These are phyloP conservation scores for Mediolabrus comicus DNA, from an alignment of 108 stramenopile genomes.

Conservation along the genomic window DNA sequence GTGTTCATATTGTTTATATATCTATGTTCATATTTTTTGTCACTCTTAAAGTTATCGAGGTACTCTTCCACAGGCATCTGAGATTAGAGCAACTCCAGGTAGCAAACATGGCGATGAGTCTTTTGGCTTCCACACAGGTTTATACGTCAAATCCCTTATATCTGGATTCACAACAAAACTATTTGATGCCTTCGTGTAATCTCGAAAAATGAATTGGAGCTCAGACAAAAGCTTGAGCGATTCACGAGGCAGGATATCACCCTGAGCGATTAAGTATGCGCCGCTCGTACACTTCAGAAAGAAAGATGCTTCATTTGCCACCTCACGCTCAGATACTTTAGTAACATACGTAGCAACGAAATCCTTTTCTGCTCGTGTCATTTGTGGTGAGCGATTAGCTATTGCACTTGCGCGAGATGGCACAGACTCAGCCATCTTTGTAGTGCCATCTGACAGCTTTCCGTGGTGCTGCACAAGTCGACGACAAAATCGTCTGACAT, in stretches of 20 bases:
- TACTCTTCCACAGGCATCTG: slow-evolving; percentile 73
- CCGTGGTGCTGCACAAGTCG: slow-evolving; percentile 65
- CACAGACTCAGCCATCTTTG: slow-evolving; percentile 39
- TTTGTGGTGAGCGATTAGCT: slow-evolving; percentile 34
- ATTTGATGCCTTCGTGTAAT: slow-evolving; percentile 12
- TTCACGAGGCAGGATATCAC: slow-evolving; percentile 68
- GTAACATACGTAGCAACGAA: slow-evolving; percentile 23
- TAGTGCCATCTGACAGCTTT: slow-evolving; percentile 47
- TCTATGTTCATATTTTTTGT: no score
- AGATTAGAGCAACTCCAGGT: slow-evolving; percentile 61
- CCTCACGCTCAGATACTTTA: slow-evolving; percentile 43
- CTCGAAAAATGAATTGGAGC: slow-evolving; percentile 52
- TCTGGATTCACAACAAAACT: slow-evolving; percentile 19
- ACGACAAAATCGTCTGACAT: slow-evolving; percentile 64
- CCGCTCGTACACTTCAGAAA: slow-evolving; percentile 44
- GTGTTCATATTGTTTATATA: no score
- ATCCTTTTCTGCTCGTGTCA: slow-evolving; percentile 42
- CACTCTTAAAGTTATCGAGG: slow-evolving; percentile 38
- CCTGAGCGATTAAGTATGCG: slow-evolving; percentile 59
- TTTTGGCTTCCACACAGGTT: slow-evolving; percentile 69
- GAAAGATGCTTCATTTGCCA: slow-evolving; percentile 39
- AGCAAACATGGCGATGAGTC: slow-evolving; percentile 59
- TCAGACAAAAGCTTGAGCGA: slow-evolving; percentile 42
- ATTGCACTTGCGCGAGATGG: slow-evolving; percentile 36
- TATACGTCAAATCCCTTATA: slow-evolving; percentile 59